Evolutionary conservation across 768 basidiomycete genomes (phyloP), one percentile per base, ranked within the genome.

Genomic region (Collybia sordida): DNA sequence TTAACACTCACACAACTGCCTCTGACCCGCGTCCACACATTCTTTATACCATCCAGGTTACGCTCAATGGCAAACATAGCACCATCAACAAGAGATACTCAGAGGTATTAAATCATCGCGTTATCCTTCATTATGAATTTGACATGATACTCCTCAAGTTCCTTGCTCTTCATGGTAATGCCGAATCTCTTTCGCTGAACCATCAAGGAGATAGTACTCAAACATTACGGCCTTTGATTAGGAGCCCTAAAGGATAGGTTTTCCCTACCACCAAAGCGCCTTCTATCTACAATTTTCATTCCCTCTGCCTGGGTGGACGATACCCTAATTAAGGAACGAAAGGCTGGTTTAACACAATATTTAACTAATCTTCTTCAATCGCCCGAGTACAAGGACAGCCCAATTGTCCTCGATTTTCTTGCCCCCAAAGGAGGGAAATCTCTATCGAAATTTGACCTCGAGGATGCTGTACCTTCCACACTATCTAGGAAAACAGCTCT

Each of bases 221-320:
- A 37, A 21, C 5, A 37, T 38, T 47, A 44, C 39, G 19, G 5
- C 4, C 11, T 36, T 44, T 6, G 23, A 46, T n/a, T 44, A 62
- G 64, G 64, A n/a, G 56, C 64, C n/a, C 60, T 79, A 22, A 63
- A 65, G 38, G 72, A 77, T 51, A 60, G 67, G 0, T 72, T 66
- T 51, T 47, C 58, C 9, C 71, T 83, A 8, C 80, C 81, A 9
- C 77, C 80, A 3, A 81, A 79, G 63, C 74, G 75, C n/a, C 64
- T 75, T 18, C 61, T 81, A 5, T 61, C 64, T n/a, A 79, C 74
- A 7, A 70, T 69, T 1, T 77, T 81, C 56, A 48, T 79, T 17
- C 79, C 79, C 0, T 74, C 73, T 1, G 76, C 77, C 2, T 81
- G 81, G 79, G 65, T 76, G 14, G 76, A 81, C 56, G 78, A 82